Evolutionary conservation across 2,329 filamentous ascomycete genomes (phyloP), one percentile per base, ranked within the genome.

Genomic region (Dothidotthia symphoricarpi): DNA sequence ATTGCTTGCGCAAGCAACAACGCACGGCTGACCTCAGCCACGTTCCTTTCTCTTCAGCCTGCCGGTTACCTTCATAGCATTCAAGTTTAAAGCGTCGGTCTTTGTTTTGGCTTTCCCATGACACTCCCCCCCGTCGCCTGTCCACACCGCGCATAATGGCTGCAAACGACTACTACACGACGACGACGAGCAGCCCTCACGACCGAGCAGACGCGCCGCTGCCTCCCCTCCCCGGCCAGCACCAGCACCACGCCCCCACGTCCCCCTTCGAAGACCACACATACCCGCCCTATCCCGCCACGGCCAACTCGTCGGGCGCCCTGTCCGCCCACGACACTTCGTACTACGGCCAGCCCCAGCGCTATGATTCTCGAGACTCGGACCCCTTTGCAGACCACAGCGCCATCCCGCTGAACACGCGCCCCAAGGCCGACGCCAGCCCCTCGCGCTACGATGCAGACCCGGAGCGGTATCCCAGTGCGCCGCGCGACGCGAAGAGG

Each of bases 101-200:
- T n/a, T n/a, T n/a, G n/a, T n/a, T n/a, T n/a, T n/a, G n/a, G n/a
- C n/a, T n/a, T n/a, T n/a, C n/a, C n/a, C n/a, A n/a, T n/a, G n/a
- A n/a, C n/a, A n/a, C n/a, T n/a, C 32, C 16, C 24, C 29, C 28
- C 16, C 27, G 24, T 25, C 27, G 24, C 29, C 27, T 39, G 27
- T 37, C n/a, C 36, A 31, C 22, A 14, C 25, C 16, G 29, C 32
- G 39, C 33, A 45, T 26, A 44, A 75, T 75, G 72, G 70, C 72
- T 30, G 63, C 71, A 39, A 71, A 73, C 66, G 78, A 85, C 55
- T 86, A 86, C 68, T 86, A 86, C 52, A 50, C 42, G 49, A 72
- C 57, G 13, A 68, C 60, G 13, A 69, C 69, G 47, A 53, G 74
- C 28, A 45, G 35, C n/a, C 41, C 43, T 17, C 38, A 37, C 36